phyloP scores from a whole-genome alignment of 2,329 filamentous ascomycete genomes.

The Coniella lustricola region DNA sequence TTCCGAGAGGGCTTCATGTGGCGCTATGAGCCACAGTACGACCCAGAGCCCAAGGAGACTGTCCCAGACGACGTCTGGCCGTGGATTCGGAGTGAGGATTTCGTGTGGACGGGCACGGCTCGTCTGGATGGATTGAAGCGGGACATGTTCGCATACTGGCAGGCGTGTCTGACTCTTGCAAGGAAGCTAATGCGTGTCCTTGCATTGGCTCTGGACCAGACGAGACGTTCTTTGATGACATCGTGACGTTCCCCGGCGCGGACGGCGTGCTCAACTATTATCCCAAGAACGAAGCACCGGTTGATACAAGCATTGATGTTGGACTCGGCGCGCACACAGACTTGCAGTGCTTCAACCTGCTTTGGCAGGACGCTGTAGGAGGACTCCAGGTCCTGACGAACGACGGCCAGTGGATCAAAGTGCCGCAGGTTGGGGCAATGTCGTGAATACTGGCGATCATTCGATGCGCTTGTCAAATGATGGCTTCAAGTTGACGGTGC shows the following conservation, averaged over 20 bases:
- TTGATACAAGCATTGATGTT: slow-evolving; percentile 27
- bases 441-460: slow-evolving; percentile 48
- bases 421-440: slow-evolving; percentile 35
- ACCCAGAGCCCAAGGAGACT: slow-evolving; percentile 30
- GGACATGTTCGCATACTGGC: slow-evolving; percentile 20
- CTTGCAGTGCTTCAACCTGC: slow-evolving; percentile 40
- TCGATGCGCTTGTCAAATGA: slow-evolving; percentile 46
- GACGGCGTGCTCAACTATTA: slow-evolving; percentile 30
- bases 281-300: slow-evolving; percentile 28
- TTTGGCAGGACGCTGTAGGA: slow-evolving; percentile 38
- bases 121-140: slow-evolving; percentile 19
- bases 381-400: slow-evolving; percentile 36
- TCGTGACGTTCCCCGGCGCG: slow-evolving; percentile 18
- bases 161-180: slow-evolving; percentile 20
- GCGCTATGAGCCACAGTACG: slow-evolving; percentile 34
- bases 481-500: slow-evolving; percentile 39
- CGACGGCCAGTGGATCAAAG: slow-evolving; percentile 37
- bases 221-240: slow-evolving; percentile 18
- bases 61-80: slow-evolving; percentile 6
- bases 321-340: slow-evolving; percentile 41
- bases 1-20: slow-evolving; percentile 23
- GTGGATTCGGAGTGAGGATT: slow-evolving; percentile 17
- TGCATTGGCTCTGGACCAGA: slow-evolving; percentile 19
- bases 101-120: slow-evolving; percentile 21
- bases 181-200: slow-evolving; percentile 20